Percentiles rank a stretch among this genome's conserved stretches.
These are phyloP conservation scores for Hyaloscypha hepaticicola DNA, from an alignment of 495 filamentous ascomycete genomes.

Conservation along the genomic window DNA sequence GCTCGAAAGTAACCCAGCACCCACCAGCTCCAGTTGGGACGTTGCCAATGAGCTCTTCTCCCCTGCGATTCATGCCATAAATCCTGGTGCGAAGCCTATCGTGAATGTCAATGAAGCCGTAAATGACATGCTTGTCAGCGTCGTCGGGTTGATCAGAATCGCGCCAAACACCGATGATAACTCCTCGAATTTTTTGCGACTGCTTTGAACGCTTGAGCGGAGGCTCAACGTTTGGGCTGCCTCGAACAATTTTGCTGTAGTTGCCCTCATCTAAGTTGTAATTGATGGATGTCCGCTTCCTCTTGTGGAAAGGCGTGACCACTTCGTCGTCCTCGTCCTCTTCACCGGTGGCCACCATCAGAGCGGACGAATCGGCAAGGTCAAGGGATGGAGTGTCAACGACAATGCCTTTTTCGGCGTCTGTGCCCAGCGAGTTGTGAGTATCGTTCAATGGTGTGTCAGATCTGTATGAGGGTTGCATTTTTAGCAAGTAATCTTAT, in stretches of 20 bases:
- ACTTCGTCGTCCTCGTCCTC: constrained; percentile 31
- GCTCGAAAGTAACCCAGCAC: constrained; percentile 55
- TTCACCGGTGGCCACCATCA: constrained; percentile 17
- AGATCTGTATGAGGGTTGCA: constrained; percentile 13
- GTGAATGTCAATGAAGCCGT: constrained; percentile 53
- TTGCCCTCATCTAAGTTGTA: constrained; percentile 38
- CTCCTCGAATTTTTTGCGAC: constrained; percentile 40
- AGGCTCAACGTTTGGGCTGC: constrained; percentile 27
- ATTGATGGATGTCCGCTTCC: constrained; percentile 47
- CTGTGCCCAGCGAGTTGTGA: constrained; percentile 12
- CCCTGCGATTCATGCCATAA: constrained; percentile 38
- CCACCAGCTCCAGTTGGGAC: constrained; percentile 52
- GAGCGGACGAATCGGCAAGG: constrained; percentile 11
- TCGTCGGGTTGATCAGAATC: constrained; percentile 44
- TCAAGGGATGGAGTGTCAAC: constrained; percentile 22
- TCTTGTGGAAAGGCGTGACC: constrained; percentile 41
- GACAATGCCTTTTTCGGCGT: constrained; percentile 26
- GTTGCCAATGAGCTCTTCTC: constrained; percentile 39
- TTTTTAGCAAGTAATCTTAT: constrained; percentile 13
- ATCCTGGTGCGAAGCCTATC: constrained; percentile 54
- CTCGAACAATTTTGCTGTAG: constrained; percentile 25
- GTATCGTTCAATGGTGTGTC: constrained; percentile 21
- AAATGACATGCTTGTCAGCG: constrained; percentile 48
- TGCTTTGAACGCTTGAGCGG: constrained; percentile 26
- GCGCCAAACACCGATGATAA: constrained; percentile 53